Percentiles rank a stretch among this genome's conserved stretches.
Evolutionary conservation across 1,139 yeast species (phyloP).

Genomic region (Wickerhamomyces sp.): DNA sequence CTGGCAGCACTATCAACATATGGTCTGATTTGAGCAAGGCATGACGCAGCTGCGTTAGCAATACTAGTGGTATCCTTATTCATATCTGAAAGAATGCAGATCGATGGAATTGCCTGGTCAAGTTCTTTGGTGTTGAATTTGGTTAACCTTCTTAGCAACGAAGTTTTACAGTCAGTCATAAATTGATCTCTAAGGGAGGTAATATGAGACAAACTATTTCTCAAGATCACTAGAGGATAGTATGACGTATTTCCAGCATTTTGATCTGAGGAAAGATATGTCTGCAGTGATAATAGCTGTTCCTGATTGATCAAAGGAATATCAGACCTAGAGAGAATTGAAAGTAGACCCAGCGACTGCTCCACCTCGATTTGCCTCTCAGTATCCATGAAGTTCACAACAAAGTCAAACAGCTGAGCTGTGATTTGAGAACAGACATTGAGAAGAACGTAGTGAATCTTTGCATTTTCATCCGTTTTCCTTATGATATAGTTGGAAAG

Average conservation of each 20-base stretch:
- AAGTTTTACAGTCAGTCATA: constrained; percentile 43
- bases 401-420: constrained; percentile 24
- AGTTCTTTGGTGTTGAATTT: constrained; percentile 54
- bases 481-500: constrained; percentile 37
- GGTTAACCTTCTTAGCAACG: constrained; percentile 50
- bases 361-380: constrained; percentile 25
- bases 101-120: constrained; percentile 64
- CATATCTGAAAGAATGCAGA: constrained; percentile 49
- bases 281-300: constrained; percentile 56
- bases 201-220: constrained; percentile 40
- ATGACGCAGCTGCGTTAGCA: constrained; percentile 57
- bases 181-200: constrained; percentile 47
- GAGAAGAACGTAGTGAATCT: constrained; percentile 17
- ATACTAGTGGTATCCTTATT: constrained; percentile 43
- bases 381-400: constrained; percentile 27
- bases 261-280: constrained; percentile 48
- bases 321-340: constrained; percentile 47
- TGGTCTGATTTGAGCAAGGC: constrained; percentile 44
- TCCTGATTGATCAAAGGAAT: constrained; percentile 54
- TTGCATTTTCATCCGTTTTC: constrained; percentile 22
- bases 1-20: constrained; percentile 32
- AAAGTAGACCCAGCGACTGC: constrained; percentile 41
- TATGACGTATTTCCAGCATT: constrained; percentile 36
- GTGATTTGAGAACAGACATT: constrained; percentile 22
- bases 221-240: constrained; percentile 50